Evolutionary conservation across 495 filamentous ascomycete genomes (phyloP).

Genomic region (Penicillium riverlandense): DNA sequence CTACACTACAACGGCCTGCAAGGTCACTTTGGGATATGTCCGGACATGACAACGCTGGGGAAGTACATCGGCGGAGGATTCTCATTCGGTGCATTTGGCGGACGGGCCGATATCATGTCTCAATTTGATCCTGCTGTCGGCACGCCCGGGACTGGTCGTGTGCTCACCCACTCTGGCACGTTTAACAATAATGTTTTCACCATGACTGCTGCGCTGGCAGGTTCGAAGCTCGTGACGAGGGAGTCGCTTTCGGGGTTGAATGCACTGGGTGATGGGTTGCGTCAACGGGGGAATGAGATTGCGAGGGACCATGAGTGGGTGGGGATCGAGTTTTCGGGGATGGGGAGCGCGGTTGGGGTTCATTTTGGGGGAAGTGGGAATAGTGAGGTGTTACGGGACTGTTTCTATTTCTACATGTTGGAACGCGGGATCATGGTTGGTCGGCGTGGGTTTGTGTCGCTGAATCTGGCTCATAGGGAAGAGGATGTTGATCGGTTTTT

Average conservation of each 20-base stretch:
- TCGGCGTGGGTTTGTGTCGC: constrained; percentile 5
- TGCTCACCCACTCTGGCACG: constrained; percentile 49
- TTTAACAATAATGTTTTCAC: constrained; percentile 62
- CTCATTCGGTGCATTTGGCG: constrained; percentile 57
- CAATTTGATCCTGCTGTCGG: constrained; percentile 44
- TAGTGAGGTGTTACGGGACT: not conserved
- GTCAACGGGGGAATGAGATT: not conserved
- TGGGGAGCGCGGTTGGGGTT: constrained; percentile 5
- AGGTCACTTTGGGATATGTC: constrained; percentile 29
- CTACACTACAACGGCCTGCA: constrained; percentile 42
- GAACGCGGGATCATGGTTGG: constrained; percentile 2
- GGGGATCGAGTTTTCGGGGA: not conserved
- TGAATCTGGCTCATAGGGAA: constrained; percentile 4
- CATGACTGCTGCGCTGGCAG: constrained; percentile 48
- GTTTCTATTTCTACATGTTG: constrained; percentile 4
- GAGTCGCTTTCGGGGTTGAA: constrained; percentile 9
- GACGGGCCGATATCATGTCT: constrained; percentile 43
- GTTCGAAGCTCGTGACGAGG: constrained; percentile 11
- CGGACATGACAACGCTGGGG: constrained; percentile 55
- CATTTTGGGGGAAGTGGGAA: constrained; percentile 1
- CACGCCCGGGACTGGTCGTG: constrained; percentile 1
- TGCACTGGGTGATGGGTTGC: constrained; percentile 9
- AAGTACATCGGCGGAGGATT: constrained; percentile 60
- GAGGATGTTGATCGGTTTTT: no score
- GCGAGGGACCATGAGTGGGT: not conserved